Percentiles rank a stretch among this genome's conserved stretches.
These are phyloP conservation scores for Aspergillus intermedius DNA, from an alignment of 2,329 filamentous ascomycete species.

Conservation along the genomic window DNA sequence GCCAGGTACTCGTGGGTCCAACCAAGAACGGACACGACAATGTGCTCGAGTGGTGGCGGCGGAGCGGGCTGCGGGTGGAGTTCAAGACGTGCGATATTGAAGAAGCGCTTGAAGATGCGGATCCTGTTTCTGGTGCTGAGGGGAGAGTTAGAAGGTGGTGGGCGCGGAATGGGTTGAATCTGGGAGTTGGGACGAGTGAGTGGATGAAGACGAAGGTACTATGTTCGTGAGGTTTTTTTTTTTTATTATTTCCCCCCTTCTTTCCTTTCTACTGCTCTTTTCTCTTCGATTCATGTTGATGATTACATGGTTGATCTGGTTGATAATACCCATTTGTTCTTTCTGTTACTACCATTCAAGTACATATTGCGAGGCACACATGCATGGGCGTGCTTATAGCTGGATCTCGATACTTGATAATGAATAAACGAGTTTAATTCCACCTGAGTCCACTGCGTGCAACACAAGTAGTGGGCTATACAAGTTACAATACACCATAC, in stretches of 20 bases:
- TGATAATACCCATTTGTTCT: neutral
- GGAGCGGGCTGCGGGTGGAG: slow-evolving; percentile 65
- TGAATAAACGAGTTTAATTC: no score
- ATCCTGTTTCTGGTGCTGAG: slow-evolving; percentile 58
- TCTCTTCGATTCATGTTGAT: neutral
- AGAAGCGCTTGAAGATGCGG: slow-evolving; percentile 82
- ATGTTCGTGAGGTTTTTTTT: slow-evolving; percentile 27
- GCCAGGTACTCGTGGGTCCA: slow-evolving; percentile 75
- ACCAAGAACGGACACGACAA: slow-evolving; percentile 79
- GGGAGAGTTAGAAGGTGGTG: slow-evolving; percentile 77
- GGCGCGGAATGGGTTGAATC: slow-evolving; percentile 73
- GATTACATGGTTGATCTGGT: neutral
- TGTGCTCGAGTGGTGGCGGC: slow-evolving; percentile 90
- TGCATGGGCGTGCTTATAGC: no score
- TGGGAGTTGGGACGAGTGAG: slow-evolving; percentile 75
- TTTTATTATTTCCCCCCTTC: neutral
- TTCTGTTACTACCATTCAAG: neutral
- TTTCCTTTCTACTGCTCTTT: slow-evolving; percentile 1
- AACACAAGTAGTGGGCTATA: no score
- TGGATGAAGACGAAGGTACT: slow-evolving; percentile 81
- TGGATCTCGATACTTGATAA: no score
- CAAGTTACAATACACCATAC: no score
- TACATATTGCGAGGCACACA: neutral
- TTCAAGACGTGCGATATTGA: slow-evolving; percentile 96
- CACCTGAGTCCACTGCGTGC: no score